Percentiles rank a stretch among this genome's conserved stretches.
phyloP scores from a whole-genome alignment of 345 rosid species.

The Lumnitzera littorea region DNA sequence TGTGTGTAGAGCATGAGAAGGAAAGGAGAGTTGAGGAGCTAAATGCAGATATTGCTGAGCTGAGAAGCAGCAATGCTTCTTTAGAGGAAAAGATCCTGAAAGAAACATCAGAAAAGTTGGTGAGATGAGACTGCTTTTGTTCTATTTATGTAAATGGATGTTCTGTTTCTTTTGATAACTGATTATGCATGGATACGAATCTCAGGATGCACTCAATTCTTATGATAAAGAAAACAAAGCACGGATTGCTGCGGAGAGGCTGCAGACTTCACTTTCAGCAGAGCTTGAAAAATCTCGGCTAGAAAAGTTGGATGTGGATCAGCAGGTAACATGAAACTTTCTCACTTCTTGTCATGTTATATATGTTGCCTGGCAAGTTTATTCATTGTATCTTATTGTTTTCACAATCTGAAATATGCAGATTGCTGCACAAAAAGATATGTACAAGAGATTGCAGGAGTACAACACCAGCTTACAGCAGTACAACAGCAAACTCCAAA shows the following conservation, averaged over 20 bases:
- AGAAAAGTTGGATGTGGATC: slow-evolving; percentile 57
- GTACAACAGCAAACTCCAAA: slow-evolving; percentile 67
- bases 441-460: slow-evolving; percentile 71
- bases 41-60: slow-evolving; percentile 28
- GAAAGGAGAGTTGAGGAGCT: slow-evolving; percentile 41
- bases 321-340: slow-evolving; percentile 37
- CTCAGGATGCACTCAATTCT: slow-evolving; percentile 59
- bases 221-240: slow-evolving; percentile 57
- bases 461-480: slow-evolving; percentile 79
- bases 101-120: slow-evolving; percentile 65
- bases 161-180: not conserved
- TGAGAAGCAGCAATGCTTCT: slow-evolving; percentile 38
- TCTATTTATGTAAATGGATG: not conserved
- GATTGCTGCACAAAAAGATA: slow-evolving; percentile 61
- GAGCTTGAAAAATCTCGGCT: slow-evolving; percentile 61
- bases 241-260: slow-evolving; percentile 52
- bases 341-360: not conserved
- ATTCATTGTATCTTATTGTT: not conserved
- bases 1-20: slow-evolving; percentile 48
- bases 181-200: slow-evolving; percentile 7
- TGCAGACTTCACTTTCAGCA: slow-evolving; percentile 47
- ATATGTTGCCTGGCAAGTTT: not conserved
- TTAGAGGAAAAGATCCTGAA: slow-evolving; percentile 45
- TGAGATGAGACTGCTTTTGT: slow-evolving; percentile 18
- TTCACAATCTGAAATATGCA: slow-evolving; percentile 19